Evolutionary conservation across 139 green algal genomes (phyloP).

Genomic region (Desmodesmus armatus): DNA sequence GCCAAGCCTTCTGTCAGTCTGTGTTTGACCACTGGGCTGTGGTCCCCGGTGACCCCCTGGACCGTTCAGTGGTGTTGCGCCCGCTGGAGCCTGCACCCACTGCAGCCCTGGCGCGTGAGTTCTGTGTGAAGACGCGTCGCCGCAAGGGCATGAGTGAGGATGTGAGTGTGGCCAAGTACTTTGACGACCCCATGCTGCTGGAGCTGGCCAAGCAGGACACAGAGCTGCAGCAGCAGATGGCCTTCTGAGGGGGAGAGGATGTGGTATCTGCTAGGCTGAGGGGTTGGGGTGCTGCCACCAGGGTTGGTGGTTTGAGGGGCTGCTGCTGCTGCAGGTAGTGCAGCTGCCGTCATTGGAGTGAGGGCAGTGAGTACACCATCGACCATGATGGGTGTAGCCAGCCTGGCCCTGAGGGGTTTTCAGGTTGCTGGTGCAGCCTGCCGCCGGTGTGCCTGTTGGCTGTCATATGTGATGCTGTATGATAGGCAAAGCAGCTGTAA

Average conservation of each 20-base stretch:
- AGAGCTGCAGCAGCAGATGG: constrained; percentile 32
- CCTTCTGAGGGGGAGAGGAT: neutral
- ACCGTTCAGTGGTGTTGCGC: constrained; percentile 89
- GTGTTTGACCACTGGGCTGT: constrained; percentile 98
- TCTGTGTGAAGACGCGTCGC: constrained; percentile 76
- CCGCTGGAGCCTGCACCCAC: constrained; percentile 93
- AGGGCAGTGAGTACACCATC: no score
- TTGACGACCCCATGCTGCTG: constrained; percentile 97
- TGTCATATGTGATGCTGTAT: no score
- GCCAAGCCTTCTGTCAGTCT: constrained; percentile 95
- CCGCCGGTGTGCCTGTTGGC: no score
- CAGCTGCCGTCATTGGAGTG: no score
- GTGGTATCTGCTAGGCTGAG: neutral
- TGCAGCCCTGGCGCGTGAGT: constrained; percentile 68
- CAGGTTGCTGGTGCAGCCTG: no score
- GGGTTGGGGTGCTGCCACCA: no score
- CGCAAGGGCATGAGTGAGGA: constrained; percentile 98
- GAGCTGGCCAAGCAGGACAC: constrained; percentile 93
- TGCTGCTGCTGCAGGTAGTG: no score
- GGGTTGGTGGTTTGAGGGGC: no score
- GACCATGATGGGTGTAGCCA: no score
- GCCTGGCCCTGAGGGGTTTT: no score
- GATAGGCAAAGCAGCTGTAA: no score
- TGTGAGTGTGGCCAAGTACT: constrained; percentile 96
- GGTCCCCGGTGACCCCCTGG: constrained; percentile 93